A percentile compares a stretch with the other conserved stretches of the same genome.
These are phyloP conservation scores for Aspergillus quadricinctus DNA, from an alignment of 2,329 filamentous ascomycete species.

Conservation along the genomic window DNA sequence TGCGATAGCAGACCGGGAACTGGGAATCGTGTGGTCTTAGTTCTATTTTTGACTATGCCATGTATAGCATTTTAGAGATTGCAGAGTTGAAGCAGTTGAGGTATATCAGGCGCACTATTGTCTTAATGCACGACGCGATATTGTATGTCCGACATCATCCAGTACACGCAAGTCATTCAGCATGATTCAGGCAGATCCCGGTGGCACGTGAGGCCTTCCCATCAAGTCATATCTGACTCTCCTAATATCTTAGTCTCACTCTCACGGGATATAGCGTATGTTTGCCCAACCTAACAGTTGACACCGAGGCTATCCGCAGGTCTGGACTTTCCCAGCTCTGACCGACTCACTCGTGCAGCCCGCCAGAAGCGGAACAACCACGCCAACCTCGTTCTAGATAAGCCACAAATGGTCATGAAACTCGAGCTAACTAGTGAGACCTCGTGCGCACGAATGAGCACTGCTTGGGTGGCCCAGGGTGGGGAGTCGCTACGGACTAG, in stretches of 20 bases:
- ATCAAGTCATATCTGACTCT: not conserved
- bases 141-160: no score
- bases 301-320: not conserved
- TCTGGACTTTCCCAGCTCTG: not conserved
- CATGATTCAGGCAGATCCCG: not conserved
- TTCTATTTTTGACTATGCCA: not conserved
- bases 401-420: not conserved
- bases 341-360: not conserved
- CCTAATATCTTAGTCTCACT: no score
- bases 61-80: not conserved
- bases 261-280: not conserved
- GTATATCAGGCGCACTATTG: not conserved
- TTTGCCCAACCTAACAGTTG: not conserved
- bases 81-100: not conserved
- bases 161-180: no score
- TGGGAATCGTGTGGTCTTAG: constrained; percentile 27
- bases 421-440: not conserved
- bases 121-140: not conserved
- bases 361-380: not conserved
- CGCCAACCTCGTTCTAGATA: not conserved
- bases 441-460: not conserved
- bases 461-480: not conserved
- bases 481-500: not conserved
- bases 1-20: constrained; percentile 26
- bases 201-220: not conserved